Conservation (phyloP, 257 asterid genomes). For the Vinca minor region DNA sequence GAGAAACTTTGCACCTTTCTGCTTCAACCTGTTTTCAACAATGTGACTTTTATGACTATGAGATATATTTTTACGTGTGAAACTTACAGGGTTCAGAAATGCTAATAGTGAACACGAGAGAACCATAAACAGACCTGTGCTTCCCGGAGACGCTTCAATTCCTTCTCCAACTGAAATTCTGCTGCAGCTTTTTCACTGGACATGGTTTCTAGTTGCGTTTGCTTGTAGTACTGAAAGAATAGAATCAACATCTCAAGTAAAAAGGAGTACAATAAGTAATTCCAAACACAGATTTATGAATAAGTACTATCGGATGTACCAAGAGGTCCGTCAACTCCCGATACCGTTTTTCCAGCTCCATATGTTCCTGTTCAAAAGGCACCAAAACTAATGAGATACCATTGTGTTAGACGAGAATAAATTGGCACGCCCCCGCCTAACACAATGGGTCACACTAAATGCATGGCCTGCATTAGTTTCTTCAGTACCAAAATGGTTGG, state of each 20-base stretch:
- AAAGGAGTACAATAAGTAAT: conserved; percentile 9
- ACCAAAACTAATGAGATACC: conserved; percentile 8
- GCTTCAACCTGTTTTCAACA: conserved; percentile 62
- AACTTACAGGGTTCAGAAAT: not conserved
- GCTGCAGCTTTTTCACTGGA: conserved; percentile 99
- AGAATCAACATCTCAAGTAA: conserved; percentile 19
- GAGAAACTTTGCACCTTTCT: conserved; percentile 73
- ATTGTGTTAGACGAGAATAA: not conserved
- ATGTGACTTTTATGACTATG: conserved; percentile 5
- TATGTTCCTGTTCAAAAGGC: conserved; percentile 71
- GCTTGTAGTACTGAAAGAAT: conserved; percentile 76
- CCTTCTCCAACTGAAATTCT: conserved; percentile 98
- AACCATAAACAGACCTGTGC: conserved; percentile 52
- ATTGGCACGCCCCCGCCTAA: no score
- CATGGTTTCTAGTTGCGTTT: conserved; percentile 97
- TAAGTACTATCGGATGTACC: conserved; percentile 36
- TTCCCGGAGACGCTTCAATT: conserved; percentile 73
- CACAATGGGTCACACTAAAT: not conserved
- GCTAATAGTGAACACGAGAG: conserved; percentile 13
- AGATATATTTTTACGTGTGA: not conserved
- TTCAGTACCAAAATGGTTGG: not conserved
- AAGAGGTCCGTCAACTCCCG: conserved; percentile 96
- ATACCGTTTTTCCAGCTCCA: conserved; percentile 96
- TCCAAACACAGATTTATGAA: conserved; percentile 16
- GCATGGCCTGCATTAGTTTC: not conserved